phyloP scores from a whole-genome alignment of 2,329 filamentous ascomycete species.

The Fusarium sp. region DNA sequence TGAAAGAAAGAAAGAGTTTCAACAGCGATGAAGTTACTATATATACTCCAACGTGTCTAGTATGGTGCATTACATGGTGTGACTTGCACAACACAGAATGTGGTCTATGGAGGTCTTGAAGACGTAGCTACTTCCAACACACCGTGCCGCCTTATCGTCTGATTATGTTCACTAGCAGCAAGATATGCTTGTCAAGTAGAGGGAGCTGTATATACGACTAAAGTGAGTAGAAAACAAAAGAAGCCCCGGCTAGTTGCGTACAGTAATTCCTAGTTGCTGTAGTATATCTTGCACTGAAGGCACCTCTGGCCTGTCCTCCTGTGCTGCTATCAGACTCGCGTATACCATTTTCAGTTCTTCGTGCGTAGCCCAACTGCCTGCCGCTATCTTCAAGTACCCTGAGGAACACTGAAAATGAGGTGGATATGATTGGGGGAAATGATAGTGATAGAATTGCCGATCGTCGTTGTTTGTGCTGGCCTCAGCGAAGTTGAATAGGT shows the following conservation, averaged over 20 bases:
- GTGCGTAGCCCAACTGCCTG: not conserved
- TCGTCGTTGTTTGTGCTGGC: not conserved
- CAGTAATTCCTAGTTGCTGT: not conserved
- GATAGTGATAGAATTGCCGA: not conserved
- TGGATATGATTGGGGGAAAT: not conserved
- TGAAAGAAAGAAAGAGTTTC: not conserved
- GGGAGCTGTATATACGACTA: not conserved
- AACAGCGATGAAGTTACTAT: not conserved
- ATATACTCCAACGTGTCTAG: not conserved
- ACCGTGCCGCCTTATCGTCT: not conserved
- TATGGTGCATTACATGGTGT: not conserved
- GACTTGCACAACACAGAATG: not conserved
- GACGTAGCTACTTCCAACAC: not conserved
- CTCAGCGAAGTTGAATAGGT: not conserved
- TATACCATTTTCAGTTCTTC: not conserved
- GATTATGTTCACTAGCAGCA: not conserved
- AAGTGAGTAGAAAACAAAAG: not conserved
- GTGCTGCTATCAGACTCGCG: not conserved
- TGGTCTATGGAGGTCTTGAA: not conserved
- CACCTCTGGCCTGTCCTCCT: not conserved
- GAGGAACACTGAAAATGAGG: not conserved
- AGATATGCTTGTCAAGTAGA: not conserved
- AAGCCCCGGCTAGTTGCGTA: not conserved
- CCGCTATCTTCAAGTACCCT: not conserved
- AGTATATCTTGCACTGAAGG: not conserved